Base-by-base conservation (phyloP, 202 grass and related monocot genomes). In the Digitaria exilis region DNA sequence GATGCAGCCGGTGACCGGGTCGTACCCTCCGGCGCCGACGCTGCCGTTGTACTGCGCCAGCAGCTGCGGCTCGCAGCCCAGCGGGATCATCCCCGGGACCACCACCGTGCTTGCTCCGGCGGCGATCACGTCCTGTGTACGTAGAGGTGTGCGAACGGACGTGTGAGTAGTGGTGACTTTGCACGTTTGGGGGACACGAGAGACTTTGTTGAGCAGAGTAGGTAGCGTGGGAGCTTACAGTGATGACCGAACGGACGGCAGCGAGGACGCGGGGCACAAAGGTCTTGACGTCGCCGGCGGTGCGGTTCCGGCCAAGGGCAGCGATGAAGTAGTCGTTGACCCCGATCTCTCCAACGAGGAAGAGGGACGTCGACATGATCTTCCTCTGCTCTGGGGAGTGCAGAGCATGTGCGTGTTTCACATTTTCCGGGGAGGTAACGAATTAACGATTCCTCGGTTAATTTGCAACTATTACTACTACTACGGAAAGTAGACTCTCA, bases 341-440 rank as follows among this genome's bases (percentile, higher is more conserved):
- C 4, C 91, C 88, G 13, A 93, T 88, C 74, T 93, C 88, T 1
- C 91, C 91, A 41, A 88, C 42, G 30, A 86, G 28, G 63, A 90
- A 80, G 16, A 93, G 49, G n/a, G 85, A 80, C 24, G 22, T 86
- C 2, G 76, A 22, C 45, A 80, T 31, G 17, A 31, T 57, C 18
- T 73, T 75, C 31, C 25, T 68, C 48, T 71, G 61, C 17, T 57
- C 84, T 87, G 41, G 9, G 22, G n/a, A 13, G 22, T 2, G 4
- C 22, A 32, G 4, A 29, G 7, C 19, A 17, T 5, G 5, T 7
- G 7, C 24, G 12, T 7, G 22, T 41, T 42, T 22, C 16, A 50
- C 48, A 60, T 61, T 61, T 67, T 2, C 1, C 18, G 7, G 35
- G 35, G n/a, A n/a, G n/a, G n/a, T n/a, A n/a, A n/a, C n/a, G n/a